phyloP scores from a whole-genome alignment of 1,284 basidiomycete species.

The Malassezia japonica region DNA sequence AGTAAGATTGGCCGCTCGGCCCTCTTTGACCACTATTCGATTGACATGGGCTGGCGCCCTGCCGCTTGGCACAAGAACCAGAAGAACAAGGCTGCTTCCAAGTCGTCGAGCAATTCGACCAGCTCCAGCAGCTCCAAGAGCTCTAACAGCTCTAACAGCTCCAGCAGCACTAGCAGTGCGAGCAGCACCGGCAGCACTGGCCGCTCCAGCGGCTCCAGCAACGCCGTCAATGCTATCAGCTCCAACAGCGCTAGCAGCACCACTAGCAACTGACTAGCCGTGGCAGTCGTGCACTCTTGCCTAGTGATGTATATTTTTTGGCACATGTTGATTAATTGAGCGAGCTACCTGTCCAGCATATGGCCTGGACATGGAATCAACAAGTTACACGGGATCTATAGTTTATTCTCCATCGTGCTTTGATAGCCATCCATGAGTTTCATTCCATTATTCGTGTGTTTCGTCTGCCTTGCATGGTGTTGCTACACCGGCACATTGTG shows the following conservation, averaged over 20 bases:
- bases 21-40: constrained; percentile 22
- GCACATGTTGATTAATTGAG: no score
- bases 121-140: no score
- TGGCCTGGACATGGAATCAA: no score
- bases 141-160: background rate
- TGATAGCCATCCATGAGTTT: background rate
- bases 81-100: no score
- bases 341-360: no score
- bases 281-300: no score
- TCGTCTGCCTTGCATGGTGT: no score
- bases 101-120: no score
- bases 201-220: background rate
- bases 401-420: background rate
- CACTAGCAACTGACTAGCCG: background rate
- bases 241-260: background rate
- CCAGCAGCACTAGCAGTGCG: background rate
- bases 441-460: background rate
- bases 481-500: no score
- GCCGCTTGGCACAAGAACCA: constrained; percentile 18
- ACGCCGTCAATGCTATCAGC: background rate
- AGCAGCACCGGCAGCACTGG: background rate
- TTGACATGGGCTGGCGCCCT: constrained; percentile 41
- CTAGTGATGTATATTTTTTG: no score
- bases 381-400: background rate
- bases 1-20: constrained; percentile 31